Evolutionary conservation across 495 filamentous ascomycete genomes (phyloP).

Genomic region (Pseudoneurospora amorphoporcata): DNA sequence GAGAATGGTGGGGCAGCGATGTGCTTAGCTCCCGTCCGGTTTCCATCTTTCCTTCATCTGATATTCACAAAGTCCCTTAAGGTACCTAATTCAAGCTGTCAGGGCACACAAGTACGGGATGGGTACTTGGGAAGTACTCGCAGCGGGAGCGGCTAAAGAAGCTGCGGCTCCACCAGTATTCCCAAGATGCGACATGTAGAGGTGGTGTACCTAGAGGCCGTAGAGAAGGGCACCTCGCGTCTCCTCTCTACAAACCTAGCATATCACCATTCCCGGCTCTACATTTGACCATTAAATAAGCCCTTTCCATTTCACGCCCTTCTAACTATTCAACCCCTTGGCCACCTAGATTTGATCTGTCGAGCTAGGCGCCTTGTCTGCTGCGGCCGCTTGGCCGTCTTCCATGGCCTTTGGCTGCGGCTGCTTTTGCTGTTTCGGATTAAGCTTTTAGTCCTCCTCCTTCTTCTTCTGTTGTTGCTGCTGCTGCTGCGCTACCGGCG

Average conservation of each 20-base stretch:
- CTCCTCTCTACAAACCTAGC: not conserved
- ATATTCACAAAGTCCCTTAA: not conserved
- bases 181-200: not conserved
- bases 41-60: not conserved
- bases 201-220: not conserved
- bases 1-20: slow-evolving; percentile 19
- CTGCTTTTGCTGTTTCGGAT: not conserved
- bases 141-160: not conserved
- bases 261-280: not conserved
- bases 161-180: not conserved
- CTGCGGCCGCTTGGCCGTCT: not conserved
- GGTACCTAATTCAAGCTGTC: not conserved
- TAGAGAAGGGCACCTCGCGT: not conserved
- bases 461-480: slow-evolving; percentile 2
- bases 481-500: slow-evolving; percentile 2
- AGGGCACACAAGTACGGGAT: not conserved
- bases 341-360: not conserved
- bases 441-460: not conserved
- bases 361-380: not conserved
- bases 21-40: not conserved
- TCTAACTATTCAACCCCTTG: not conserved
- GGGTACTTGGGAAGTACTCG: not conserved
- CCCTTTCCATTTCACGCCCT: not conserved
- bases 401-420: not conserved
- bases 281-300: not conserved